A percentile compares a stretch with the other conserved stretches of the same genome.
These are phyloP conservation scores for Cyanophora paradoxa DNA, from an alignment of 78 protist genomes.

Conservation along the genomic window DNA sequence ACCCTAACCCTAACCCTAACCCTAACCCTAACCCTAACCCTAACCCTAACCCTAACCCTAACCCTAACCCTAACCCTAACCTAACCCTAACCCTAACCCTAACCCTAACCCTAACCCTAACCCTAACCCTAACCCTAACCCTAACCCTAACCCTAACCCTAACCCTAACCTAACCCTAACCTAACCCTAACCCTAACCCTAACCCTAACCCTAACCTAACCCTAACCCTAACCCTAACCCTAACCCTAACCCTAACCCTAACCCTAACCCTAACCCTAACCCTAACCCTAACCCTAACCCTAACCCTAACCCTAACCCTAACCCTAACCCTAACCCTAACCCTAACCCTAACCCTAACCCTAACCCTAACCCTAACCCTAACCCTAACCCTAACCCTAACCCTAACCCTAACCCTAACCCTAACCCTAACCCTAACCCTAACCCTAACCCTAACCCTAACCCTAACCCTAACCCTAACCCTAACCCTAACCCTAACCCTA, in stretches of 20 bases:
- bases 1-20: conserved; percentile 11
- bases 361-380: background rate
- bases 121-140: background rate
- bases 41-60: background rate
- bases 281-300: background rate
- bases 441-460: background rate
- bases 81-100: background rate
- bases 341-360: background rate
- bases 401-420: conserved; percentile 16
- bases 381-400: conserved; percentile 3
- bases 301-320: background rate
- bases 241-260: background rate
- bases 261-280: background rate
- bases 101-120: background rate
- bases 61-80: too few species aligned
- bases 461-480: conserved; percentile 1
- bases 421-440: background rate
- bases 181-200: too few species aligned
- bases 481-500: background rate
- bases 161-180: too few species aligned
- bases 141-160: background rate
- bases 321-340: background rate
- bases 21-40: conserved; percentile 1
- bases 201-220: too few species aligned
- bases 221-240: background rate